Base-by-base conservation (phyloP, 495 filamentous ascomycete species). In the Podospora didyma region DNA sequence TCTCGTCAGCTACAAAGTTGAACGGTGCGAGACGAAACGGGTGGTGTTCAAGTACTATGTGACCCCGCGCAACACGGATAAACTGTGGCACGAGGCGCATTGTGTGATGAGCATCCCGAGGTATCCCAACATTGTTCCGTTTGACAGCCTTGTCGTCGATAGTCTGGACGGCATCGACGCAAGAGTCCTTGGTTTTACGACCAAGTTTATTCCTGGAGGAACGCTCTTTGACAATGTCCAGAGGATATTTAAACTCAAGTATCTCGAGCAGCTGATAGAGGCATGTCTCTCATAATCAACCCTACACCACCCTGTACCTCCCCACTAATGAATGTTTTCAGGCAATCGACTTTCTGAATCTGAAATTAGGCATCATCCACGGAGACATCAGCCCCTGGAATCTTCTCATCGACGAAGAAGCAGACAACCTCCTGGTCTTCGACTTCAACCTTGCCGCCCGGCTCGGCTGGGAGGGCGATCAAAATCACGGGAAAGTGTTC, bases 291-390 rank as follows among this genome's bases (percentile, higher is more conserved):
- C 6, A n/a, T n/a, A n/a, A n/a, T n/a, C 22, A 21, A 23, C 11
- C 31, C 26, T 20, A 9, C 17, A 3, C 7, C 20, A 2, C 9
- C 12, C 20, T n/a, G n/a, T n/a, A n/a, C 19, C 23, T 26, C 1
- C 17, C 19, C n/a, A 19, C 23, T 50, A 54, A 50, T 39, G 19
- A 46, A 7, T 19, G 4, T 16, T 5, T 2, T 23, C 9, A 61
- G 59, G 44, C 49, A 16, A 54, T 57, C 46, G 59, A 61, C 46
- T 41, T 57, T 26, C 54, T 57, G 46, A 61, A 61, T 26, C 59
- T 61, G 9, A 44, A 14, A 7, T 24, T 57, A 1, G 54, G 59
- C 2, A 42, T 61, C 7, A 46, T 51, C 10, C 54, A 61, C 51
- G 37, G 54, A 26, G 54, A 57, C 26, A 46, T 61, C 2, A 20